Base-by-base conservation (phyloP, 2,329 filamentous ascomycete genomes). In the Fusarium sp. region DNA sequence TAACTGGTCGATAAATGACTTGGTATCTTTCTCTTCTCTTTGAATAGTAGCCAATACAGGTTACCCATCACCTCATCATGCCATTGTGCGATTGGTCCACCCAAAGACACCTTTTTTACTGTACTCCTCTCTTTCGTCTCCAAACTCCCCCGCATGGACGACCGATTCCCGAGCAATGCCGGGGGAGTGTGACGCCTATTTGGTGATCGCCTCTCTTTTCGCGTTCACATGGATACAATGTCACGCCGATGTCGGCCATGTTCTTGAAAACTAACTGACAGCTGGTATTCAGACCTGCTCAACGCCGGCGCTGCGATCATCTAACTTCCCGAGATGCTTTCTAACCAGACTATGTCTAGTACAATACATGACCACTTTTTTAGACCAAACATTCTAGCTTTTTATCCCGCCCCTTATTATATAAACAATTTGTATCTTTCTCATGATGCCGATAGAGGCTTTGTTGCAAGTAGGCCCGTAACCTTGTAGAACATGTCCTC, bases 401-500 rank as follows among this genome's bases (percentile, higher is more conserved):
- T 58, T 50, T 59, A 49, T 28, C 36, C 42, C 48, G 19, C 28
- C 51, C 28, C 51, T 36, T 46, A 57, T 67, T 53, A 57, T 59
- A 56, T 68, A 66, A 53, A 30, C 50, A 47, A 28, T 32, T 69
- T 56, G 40, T 58, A 62, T 38, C n/a, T 17, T 56, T 58, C 49
- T 72, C 55, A 72, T 49, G 60, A 71, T 30, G 67, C 66, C 15
- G 74, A 72, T 42, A 82, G 68, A 15, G 86, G 83, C 75, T 87
- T 89, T 62, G 85, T 81, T 2, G 86, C 85, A 75, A 91, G 88
- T 11, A 80, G 71, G 45, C 74, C 86, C 14, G 90, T 86, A 38
- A 95, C 89, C 76, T 89, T 87, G 76, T 90, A 88, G 74, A 94
- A 94, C 80, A 93, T 85, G 65, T 93, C 91, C 76, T 91, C 88